Base-by-base conservation (phyloP, 352 stramenopile species). In the Globisporangium parvum region DNA sequence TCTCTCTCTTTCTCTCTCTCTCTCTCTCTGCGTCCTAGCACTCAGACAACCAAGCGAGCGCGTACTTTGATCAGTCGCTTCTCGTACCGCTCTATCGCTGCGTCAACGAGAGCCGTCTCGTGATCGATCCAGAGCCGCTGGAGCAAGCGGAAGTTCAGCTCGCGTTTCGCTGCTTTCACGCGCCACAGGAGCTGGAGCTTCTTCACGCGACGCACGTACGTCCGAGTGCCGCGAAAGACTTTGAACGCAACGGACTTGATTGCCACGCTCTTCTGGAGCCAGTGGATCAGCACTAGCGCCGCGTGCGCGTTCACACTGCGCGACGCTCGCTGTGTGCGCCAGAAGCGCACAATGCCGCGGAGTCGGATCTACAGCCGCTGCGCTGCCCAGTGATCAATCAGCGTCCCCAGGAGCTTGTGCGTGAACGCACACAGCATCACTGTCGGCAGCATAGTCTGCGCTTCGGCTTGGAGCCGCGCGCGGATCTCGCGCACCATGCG, bases 221-320 rank as follows among this genome's bases (percentile, higher is more conserved):
- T 70, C 2, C 77, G 71, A 12, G 83, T 65, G 12, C 70, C 77
- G 45, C 62, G 70, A 50, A 88, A 85, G 2, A 85, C 69, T 15
- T 74, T 74, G 45, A 85, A 82, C 20, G 69, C 60, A 6, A 85
- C 69, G 47, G 62, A 75, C 50, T 75, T 80, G 4, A 88, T 69
- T 24, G 66, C 62, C 1, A 88, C 73, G 51, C 70, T 83, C 57
- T 83, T 85, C 54, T 83, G 73, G 15, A 88, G 63, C 77, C 77
- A 88, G 31, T 80, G 62, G 21, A 85, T 72, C 2, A 88, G 49
- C 42, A 88, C 41, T n/a, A 61, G 23, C 1, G 67, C 73, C 44
- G 72, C 66, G 6, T 69, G 46, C 0, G 55, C 60, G 48, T 81
- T 80, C 4, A 33, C 60, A 11, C 40, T 63, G 14, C 71, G 73